Evolutionary conservation across 257 asterid genomes (phyloP).

Genomic region (Nyctanthes arbortristis): DNA sequence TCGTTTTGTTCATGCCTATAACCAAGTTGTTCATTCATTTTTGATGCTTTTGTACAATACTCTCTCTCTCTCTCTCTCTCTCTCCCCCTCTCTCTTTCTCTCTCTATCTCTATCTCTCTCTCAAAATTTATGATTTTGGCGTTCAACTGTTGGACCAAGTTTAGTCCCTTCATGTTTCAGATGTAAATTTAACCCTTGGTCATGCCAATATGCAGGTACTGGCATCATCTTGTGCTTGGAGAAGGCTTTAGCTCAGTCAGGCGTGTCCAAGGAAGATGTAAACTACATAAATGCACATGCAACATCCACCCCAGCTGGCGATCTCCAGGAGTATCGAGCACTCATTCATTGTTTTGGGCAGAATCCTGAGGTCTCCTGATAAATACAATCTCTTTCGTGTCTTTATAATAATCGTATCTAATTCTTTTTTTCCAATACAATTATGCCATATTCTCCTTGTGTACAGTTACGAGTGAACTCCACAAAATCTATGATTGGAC

Average conservation of each 20-base stretch:
- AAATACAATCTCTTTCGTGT: conserved; percentile 13
- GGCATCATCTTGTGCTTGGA: conserved; percentile 89
- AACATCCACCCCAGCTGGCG: conserved; percentile 96
- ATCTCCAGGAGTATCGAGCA: conserved; percentile 89
- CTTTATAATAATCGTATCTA: conserved; percentile 2
- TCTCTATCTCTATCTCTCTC: too few relatives aligned
- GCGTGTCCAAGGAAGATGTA: conserved; percentile 82
- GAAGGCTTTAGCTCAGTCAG: conserved; percentile 95
- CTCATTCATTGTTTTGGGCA: conserved; percentile 81
- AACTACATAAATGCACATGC: conserved; percentile 98
- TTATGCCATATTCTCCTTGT: conserved; percentile 18
- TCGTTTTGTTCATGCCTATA: not conserved
- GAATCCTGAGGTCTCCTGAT: conserved; percentile 74
- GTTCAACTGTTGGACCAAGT: not conserved
- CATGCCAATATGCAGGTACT: conserved; percentile 56
- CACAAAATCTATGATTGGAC: conserved; percentile 96
- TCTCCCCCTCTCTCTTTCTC: too few relatives aligned
- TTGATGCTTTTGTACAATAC: too few relatives aligned
- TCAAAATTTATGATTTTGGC: not conserved
- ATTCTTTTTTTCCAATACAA: conserved; percentile 10
- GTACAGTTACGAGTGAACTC: conserved; percentile 90
- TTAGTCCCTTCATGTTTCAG: too few relatives aligned
- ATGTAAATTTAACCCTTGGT: conserved; percentile 19
- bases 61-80: not conserved
- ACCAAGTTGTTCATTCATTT: too few relatives aligned